Evolutionary conservation across 352 stramenopile genomes (phyloP).

Genomic region (Globisporangium splendens): DNA sequence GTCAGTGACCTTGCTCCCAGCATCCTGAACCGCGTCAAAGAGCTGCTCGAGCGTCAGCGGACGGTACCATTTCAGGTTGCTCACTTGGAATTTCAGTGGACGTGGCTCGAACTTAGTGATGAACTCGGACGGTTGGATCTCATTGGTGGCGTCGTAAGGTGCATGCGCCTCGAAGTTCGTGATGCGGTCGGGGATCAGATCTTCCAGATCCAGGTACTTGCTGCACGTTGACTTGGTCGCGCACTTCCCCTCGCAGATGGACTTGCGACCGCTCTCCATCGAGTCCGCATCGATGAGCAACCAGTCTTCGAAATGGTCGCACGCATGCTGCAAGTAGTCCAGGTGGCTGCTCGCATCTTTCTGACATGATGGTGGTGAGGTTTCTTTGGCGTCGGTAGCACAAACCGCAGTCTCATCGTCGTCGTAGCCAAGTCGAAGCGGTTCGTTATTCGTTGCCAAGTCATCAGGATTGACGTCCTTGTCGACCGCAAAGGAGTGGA

Average conservation of each 20-base stretch:
- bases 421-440: slow-evolving; percentile 11
- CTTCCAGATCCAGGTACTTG: slow-evolving; percentile 32
- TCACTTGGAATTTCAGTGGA: slow-evolving; percentile 23
- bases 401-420: background rate
- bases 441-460: background rate
- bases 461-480: background rate
- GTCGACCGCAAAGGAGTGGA: slow-evolving; percentile 13
- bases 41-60: slow-evolving; percentile 31
- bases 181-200: slow-evolving; percentile 16
- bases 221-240: slow-evolving; percentile 2
- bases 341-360: background rate
- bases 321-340: slow-evolving; percentile 15
- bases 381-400: background rate
- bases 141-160: slow-evolving; percentile 8
- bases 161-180: slow-evolving; percentile 2
- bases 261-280: slow-evolving; percentile 15
- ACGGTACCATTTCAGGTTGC: slow-evolving; percentile 28
- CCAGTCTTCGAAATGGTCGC: slow-evolving; percentile 29
- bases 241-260: slow-evolving; percentile 27
- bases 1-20: slow-evolving; percentile 51
- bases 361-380: background rate
- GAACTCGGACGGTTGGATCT: slow-evolving; percentile 26
- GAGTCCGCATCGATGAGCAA: slow-evolving; percentile 18
- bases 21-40: slow-evolving; percentile 78
- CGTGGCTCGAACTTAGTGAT: slow-evolving; percentile 28